Evolutionary conservation across 805 yeast species (phyloP).

Genomic region (Clavispora asparagi): DNA sequence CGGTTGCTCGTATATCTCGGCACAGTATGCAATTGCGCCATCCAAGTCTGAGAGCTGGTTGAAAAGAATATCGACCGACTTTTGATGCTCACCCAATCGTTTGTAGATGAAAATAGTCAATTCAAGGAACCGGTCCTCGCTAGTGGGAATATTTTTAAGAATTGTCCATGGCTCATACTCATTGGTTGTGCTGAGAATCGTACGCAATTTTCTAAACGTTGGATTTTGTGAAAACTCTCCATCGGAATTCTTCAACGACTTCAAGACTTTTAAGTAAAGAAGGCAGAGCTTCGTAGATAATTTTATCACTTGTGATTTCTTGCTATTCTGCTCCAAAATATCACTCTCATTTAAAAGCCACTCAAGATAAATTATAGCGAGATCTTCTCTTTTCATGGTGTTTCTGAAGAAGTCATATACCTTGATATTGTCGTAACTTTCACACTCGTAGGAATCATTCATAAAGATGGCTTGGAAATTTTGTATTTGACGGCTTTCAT

Average conservation of each 20-base stretch:
- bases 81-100: constrained; percentile 54
- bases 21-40: constrained; percentile 60
- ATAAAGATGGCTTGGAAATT: constrained; percentile 51
- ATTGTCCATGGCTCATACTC: constrained; percentile 35
- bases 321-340: constrained; percentile 14
- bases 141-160: constrained; percentile 27
- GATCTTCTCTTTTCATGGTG: constrained; percentile 15
- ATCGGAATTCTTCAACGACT: constrained; percentile 4
- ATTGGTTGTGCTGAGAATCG: constrained; percentile 26
- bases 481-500: constrained; percentile 3
- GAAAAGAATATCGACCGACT: constrained; percentile 58
- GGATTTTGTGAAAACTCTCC: constrained; percentile 11
- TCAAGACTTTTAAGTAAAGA: constrained; percentile 25
- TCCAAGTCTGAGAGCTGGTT: constrained; percentile 51
- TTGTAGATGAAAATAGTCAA: constrained; percentile 55
- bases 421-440: constrained; percentile 46
- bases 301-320: constrained; percentile 16
- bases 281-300: constrained; percentile 33
- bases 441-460: constrained; percentile 58
- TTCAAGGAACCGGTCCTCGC: constrained; percentile 30
- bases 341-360: constrained; percentile 38
- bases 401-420: constrained; percentile 49
- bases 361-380: constrained; percentile 40
- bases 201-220: constrained; percentile 26
- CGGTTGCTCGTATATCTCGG: constrained; percentile 35